Conservation (phyloP, 306 rosid species). For the Prunus fruticosa region DNA sequence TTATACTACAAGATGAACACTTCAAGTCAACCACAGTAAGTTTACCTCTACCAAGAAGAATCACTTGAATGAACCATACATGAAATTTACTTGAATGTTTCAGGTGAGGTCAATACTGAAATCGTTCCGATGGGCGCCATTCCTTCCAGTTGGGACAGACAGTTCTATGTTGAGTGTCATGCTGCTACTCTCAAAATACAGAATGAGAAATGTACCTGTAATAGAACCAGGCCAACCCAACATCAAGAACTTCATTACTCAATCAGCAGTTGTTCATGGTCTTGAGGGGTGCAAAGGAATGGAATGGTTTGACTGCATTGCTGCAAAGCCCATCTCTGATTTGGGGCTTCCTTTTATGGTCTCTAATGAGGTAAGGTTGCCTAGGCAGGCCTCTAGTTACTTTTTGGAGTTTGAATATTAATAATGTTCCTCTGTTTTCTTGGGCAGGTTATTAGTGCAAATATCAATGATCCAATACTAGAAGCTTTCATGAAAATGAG, state of each 20-base stretch:
- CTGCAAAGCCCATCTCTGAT: conserved; percentile 50
- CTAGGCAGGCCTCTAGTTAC: neutral
- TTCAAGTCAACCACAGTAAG: conserved; percentile 90
- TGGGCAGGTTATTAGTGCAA: conserved; percentile 57
- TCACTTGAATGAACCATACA: too few species aligned
- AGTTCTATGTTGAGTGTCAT: conserved; percentile 74
- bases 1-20: conserved; percentile 74
- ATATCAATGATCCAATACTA: conserved; percentile 52
- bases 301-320: conserved; percentile 88
- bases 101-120: conserved; percentile 66
- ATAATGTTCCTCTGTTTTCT: neutral
- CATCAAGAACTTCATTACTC: conserved; percentile 76
- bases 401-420: conserved; percentile 9
- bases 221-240: conserved; percentile 63
- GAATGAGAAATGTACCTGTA: conserved; percentile 85
- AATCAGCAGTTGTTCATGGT: conserved; percentile 84
- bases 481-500: conserved; percentile 87
- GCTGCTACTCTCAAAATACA: conserved; percentile 82
- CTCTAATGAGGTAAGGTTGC: conserved; percentile 40
- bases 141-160: conserved; percentile 62
- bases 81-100: conserved; percentile 22
- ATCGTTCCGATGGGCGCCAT: conserved; percentile 75
- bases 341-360: conserved; percentile 89
- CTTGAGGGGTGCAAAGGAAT: conserved; percentile 73
- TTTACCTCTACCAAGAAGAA: neutral